phyloP scores from a whole-genome alignment of 768 basidiomycete genomes.

The Lactarius hatsudake region DNA sequence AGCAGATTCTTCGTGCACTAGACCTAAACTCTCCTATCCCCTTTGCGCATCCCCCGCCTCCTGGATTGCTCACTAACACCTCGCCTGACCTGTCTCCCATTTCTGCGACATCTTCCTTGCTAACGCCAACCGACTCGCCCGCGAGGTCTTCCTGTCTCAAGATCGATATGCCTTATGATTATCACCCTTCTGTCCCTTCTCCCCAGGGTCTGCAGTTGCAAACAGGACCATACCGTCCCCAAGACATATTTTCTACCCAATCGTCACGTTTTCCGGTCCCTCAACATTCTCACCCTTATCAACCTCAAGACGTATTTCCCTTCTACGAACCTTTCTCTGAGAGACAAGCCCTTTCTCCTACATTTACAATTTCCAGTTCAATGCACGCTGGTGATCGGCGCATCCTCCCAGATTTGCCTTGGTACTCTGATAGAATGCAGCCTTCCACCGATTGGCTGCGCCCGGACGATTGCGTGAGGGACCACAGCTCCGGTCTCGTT shows the following conservation, averaged over 20 bases:
- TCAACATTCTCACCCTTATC: conserved; percentile 23
- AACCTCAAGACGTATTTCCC: conserved; percentile 33
- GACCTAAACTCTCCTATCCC: conserved; percentile 73
- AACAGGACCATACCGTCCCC: conserved; percentile 40
- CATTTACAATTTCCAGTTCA: conserved; percentile 31
- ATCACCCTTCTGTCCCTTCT: conserved; percentile 32
- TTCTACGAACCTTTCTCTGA: conserved; percentile 58
- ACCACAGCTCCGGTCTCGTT: conserved; percentile 30
- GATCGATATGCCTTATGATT: conserved; percentile 52
- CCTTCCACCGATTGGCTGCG: conserved; percentile 45
- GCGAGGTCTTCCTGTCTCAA: conserved; percentile 58
- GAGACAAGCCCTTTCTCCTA: conserved; percentile 38
- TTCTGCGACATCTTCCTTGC: conserved; percentile 64
- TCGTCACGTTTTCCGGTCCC: conserved; percentile 14
- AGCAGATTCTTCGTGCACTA: conserved; percentile 72
- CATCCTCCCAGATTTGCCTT: conserved; percentile 22
- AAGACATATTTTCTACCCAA: conserved; percentile 28
- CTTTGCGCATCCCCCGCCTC: conserved; percentile 41
- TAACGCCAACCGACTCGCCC: conserved; percentile 77
- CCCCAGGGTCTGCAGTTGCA: conserved; percentile 44
- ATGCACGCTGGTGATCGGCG: conserved; percentile 41
- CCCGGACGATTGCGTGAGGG: conserved; percentile 34
- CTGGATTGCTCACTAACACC: conserved; percentile 43
- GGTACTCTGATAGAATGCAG: conserved; percentile 30
- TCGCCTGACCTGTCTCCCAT: conserved; percentile 71